phyloP scores from a whole-genome alignment of 208 protist genomes.

The Willaertia magna region DNA sequence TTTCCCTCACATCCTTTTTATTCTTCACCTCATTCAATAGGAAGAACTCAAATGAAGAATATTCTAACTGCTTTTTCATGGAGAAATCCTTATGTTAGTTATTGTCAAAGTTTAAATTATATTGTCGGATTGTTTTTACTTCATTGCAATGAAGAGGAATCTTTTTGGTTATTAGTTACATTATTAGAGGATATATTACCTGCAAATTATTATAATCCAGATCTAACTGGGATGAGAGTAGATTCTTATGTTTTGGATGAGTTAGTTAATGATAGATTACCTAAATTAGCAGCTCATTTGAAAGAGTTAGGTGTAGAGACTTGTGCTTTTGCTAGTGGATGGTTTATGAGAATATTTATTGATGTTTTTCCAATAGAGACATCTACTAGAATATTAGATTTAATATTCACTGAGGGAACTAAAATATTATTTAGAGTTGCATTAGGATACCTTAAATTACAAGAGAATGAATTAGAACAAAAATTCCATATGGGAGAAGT shows the following conservation, averaged over 20 bases:
- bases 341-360: constrained; percentile 51
- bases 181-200: constrained; percentile 37
- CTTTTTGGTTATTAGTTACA: constrained; percentile 42
- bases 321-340: constrained; percentile 32
- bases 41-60: constrained; percentile 20
- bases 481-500: background rate
- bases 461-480: constrained; percentile 23
- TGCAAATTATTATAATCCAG: constrained; percentile 33
- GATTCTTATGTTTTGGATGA: constrained; percentile 34
- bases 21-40: constrained; percentile 18
- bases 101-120: constrained; percentile 49
- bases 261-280: constrained; percentile 24
- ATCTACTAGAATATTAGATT: constrained; percentile 35
- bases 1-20: constrained; percentile 37
- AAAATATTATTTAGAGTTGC: constrained; percentile 38
- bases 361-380: constrained; percentile 36
- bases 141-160: constrained; percentile 37
- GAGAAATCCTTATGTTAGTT: constrained; percentile 37
- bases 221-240: constrained; percentile 28
- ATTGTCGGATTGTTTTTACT: constrained; percentile 35
- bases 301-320: constrained; percentile 18
- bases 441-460: constrained; percentile 25
- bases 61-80: constrained; percentile 40
- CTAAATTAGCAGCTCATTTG: constrained; percentile 25
- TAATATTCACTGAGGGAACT: constrained; percentile 39